Evolutionary conservation across 768 basidiomycete species (phyloP).

Genomic region (Mycena latifolia): DNA sequence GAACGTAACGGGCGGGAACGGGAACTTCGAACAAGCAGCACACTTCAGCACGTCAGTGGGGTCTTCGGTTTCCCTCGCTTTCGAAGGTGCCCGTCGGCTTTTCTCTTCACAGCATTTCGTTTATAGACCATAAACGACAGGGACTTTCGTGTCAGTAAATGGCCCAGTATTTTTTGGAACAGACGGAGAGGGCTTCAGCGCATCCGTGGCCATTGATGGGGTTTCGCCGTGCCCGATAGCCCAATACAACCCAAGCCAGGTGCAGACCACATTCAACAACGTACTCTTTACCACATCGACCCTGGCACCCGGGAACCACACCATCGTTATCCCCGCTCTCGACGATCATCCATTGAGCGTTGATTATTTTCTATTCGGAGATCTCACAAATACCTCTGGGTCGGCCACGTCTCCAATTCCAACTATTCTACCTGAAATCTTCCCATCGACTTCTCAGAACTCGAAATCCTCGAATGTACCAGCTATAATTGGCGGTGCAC

Average conservation of each 20-base stretch:
- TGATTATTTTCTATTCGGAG: too few relatives aligned
- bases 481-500: too few relatives aligned
- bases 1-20: background rate
- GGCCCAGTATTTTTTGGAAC: background rate
- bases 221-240: background rate
- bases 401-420: too few relatives aligned
- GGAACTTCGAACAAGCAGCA: background rate
- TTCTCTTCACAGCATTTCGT: too few relatives aligned
- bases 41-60: background rate
- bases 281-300: background rate
- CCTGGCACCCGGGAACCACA: background rate
- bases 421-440: too few relatives aligned
- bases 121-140: background rate
- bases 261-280: background rate
- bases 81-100: slow-evolving; percentile 8
- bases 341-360: too few relatives aligned
- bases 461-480: too few relatives aligned
- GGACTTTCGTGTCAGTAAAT: background rate
- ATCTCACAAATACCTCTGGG: too few relatives aligned
- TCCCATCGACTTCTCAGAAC: background rate
- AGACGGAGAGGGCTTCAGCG: background rate
- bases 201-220: slow-evolving; percentile 3
- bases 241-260: background rate
- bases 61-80: background rate
- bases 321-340: background rate